phyloP scores from a whole-genome alignment of 2,329 filamentous ascomycete genomes.

The Ilyonectria mors-panacis region DNA sequence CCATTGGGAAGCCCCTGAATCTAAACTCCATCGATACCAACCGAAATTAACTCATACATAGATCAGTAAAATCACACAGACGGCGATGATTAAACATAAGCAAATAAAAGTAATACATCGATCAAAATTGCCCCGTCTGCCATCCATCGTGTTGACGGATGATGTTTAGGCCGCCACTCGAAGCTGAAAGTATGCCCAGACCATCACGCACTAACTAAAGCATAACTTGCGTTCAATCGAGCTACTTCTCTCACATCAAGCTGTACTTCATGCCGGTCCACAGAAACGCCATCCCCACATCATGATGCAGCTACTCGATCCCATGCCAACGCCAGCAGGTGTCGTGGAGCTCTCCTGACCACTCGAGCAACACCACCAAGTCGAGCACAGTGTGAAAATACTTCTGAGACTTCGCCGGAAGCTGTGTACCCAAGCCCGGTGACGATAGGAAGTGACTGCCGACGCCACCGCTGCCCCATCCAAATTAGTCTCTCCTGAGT shows the following conservation, averaged over 20 bases:
- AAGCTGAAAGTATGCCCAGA: too few species aligned
- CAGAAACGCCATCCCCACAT: background rate
- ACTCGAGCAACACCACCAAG: background rate
- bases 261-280: background rate
- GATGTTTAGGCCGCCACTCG: too few species aligned
- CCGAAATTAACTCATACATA: too few species aligned
- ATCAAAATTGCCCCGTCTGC: too few species aligned
- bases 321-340: background rate
- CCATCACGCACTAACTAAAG: too few species aligned
- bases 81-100: too few species aligned
- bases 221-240: background rate
- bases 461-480: background rate
- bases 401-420: background rate
- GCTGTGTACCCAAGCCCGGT: background rate
- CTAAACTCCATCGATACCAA: too few species aligned
- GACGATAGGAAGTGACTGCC: background rate
- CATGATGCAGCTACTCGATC: background rate
- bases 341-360: background rate
- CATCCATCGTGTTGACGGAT: too few species aligned
- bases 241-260: background rate
- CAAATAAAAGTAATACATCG: too few species aligned
- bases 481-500: background rate
- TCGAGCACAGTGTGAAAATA: background rate
- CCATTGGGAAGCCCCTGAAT: too few species aligned
- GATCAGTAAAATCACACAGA: too few species aligned